Percentiles rank a stretch among this genome's conserved stretches.
Conservation (phyloP, 768 basidiomycete genomes). For the Sistotremastrum suecicum region DNA sequence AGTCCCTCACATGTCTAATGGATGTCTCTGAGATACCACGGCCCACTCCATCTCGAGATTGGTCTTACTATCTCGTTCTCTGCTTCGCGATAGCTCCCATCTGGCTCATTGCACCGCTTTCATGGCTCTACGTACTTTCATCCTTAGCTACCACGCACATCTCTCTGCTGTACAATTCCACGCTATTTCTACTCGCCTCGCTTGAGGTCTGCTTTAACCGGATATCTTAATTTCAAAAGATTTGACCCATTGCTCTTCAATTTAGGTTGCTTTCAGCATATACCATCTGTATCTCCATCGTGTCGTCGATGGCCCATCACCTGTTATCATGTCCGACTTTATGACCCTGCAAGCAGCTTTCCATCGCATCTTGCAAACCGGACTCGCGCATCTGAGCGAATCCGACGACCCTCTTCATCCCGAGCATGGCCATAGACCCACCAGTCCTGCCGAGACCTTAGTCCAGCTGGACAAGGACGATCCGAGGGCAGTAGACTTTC, state of each 20-base stretch:
- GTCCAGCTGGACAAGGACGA: constrained; percentile 45
- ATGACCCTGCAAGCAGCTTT: constrained; percentile 46
- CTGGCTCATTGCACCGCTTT: constrained; percentile 46
- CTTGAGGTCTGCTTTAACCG: constrained; percentile 24
- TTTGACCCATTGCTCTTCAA: background rate
- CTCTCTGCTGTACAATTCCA: constrained; percentile 14
- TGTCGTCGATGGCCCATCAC: constrained; percentile 32
- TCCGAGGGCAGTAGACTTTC: constrained; percentile 60
- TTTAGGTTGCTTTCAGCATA: constrained; percentile 54
- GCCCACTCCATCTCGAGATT: constrained; percentile 22
- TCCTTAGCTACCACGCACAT: constrained; percentile 18
- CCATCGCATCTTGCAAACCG: constrained; percentile 48
- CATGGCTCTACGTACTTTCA: constrained; percentile 47
- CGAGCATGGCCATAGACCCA: constrained; percentile 36
- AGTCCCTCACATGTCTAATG: constrained; percentile 10
- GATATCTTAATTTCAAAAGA: too few species aligned
- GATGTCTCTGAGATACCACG: constrained; percentile 26
- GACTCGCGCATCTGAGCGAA: constrained; percentile 33
- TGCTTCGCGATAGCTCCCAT: constrained; percentile 43
- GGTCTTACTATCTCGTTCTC: constrained; percentile 47
- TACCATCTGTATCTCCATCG: constrained; percentile 41
- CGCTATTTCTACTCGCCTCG: constrained; percentile 29
- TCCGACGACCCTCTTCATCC: constrained; percentile 11
- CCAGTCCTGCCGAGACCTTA: constrained; percentile 47
- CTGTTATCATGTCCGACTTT: constrained; percentile 29